Conservation (phyloP, 352 stramenopile genomes). For the Globisporangium echinulatum region DNA sequence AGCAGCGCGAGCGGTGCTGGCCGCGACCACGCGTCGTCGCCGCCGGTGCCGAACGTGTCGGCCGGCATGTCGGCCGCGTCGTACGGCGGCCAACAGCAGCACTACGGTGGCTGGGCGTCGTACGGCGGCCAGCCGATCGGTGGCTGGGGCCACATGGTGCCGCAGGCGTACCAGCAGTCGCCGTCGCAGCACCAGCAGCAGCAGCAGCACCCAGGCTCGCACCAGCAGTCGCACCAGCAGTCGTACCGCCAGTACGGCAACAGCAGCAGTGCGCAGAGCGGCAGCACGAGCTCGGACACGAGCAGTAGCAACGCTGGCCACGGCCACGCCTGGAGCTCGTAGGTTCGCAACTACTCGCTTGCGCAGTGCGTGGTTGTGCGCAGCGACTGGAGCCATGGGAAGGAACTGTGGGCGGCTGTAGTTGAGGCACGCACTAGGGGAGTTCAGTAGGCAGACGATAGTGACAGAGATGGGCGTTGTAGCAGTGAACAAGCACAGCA, state of each 20-base stretch:
- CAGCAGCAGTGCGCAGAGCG: slow-evolving; percentile 36
- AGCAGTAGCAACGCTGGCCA: slow-evolving; percentile 30
- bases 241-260: slow-evolving; percentile 76
- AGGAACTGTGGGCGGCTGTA: slow-evolving; percentile 18
- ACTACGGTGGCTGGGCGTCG: slow-evolving; percentile 64
- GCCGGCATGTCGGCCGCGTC: slow-evolving; percentile 43
- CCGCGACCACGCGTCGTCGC: slow-evolving; percentile 58
- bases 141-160: slow-evolving; percentile 80
- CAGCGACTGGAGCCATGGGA: slow-evolving; percentile 11
- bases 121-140: slow-evolving; percentile 72
- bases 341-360: slow-evolving; percentile 12
- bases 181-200: slow-evolving; percentile 50
- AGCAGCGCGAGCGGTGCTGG: slow-evolving; percentile 19
- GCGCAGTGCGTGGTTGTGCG: neutral
- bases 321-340: slow-evolving; percentile 74
- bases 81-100: slow-evolving; percentile 68
- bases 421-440: neutral
- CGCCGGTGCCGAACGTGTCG: slow-evolving; percentile 62
- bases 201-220: slow-evolving; percentile 51
- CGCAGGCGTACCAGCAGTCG: slow-evolving; percentile 75
- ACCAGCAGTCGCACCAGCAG: slow-evolving; percentile 79
- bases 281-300: slow-evolving; percentile 38
- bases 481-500: neutral
- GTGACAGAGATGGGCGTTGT: neutral
- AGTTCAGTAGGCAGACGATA: neutral